Evolutionary conservation across 306 rosid genomes (phyloP).

Genomic region (Vicia faba): DNA sequence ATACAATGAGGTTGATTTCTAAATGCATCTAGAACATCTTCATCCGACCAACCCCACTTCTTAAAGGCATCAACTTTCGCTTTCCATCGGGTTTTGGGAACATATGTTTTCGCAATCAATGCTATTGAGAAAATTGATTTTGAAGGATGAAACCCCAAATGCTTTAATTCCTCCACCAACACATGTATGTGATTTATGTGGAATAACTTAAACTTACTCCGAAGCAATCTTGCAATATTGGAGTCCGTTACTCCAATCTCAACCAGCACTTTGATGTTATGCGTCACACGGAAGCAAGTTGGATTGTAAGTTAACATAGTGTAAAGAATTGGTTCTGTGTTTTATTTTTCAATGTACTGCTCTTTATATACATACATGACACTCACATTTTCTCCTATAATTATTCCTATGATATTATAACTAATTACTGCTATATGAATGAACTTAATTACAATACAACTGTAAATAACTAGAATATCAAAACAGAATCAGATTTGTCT

Average conservation of each 20-base stretch:
- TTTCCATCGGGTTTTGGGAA: constrained; percentile 41
- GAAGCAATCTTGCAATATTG: neutral
- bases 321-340: no score
- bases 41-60: constrained; percentile 61
- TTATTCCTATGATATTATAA: no score
- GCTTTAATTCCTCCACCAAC: constrained; percentile 8
- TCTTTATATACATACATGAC: no score
- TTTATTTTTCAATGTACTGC: no score
- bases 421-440: no score
- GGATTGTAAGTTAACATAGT: neutral
- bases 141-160: constrained; percentile 47
- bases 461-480: no score
- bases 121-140: constrained; percentile 30
- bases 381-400: no score
- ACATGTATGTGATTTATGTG: neutral
- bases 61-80: constrained; percentile 39
- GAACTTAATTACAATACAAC: no score
- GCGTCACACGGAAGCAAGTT: neutral
- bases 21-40: constrained; percentile 39
- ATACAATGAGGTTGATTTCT: constrained; percentile 39
- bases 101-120: neutral
- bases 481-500: no score
- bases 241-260: neutral
- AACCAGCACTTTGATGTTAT: neutral
- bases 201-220: neutral